Conservation (phyloP, 1,284 basidiomycete species). For the Marasmius oreades region DNA sequence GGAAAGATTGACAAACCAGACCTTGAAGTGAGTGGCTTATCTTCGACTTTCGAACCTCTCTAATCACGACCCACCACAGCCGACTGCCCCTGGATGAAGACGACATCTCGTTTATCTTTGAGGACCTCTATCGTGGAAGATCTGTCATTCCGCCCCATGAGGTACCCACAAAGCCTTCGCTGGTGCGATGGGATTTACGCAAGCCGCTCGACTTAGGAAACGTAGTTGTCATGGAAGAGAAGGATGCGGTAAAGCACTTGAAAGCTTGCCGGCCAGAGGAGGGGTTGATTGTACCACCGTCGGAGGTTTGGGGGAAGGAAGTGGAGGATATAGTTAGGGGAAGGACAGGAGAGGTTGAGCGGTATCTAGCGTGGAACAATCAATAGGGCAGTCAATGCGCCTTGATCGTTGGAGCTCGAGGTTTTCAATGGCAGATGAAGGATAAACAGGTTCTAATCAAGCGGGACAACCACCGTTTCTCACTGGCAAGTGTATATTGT, state of each 20-base stretch:
- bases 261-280: slow-evolving; percentile 40
- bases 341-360: slow-evolving; percentile 47
- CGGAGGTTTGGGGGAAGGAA: slow-evolving; percentile 65
- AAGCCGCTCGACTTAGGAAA: slow-evolving; percentile 70
- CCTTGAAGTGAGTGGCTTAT: slow-evolving; percentile 41
- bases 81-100: slow-evolving; percentile 77
- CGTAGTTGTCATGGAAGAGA: slow-evolving; percentile 75
- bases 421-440: too few species aligned
- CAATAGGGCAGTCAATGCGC: too few species aligned
- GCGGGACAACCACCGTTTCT: too few species aligned
- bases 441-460: too few species aligned
- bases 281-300: slow-evolving; percentile 33
- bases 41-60: not conserved
- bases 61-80: slow-evolving; percentile 32
- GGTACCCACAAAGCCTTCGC: slow-evolving; percentile 65
- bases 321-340: slow-evolving; percentile 52
- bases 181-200: slow-evolving; percentile 78
- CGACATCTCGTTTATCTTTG: slow-evolving; percentile 81
- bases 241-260: slow-evolving; percentile 70
- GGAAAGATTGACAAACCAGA: slow-evolving; percentile 54
- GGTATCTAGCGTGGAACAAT: slow-evolving; percentile 42
- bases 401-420: too few species aligned
- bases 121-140: slow-evolving; percentile 82
- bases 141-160: slow-evolving; percentile 74
- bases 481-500: too few species aligned